These are phyloP conservation scores for Coemansia interrupta DNA, from an alignment of 192 early-diverging fungal species.

Conservation along the genomic window DNA sequence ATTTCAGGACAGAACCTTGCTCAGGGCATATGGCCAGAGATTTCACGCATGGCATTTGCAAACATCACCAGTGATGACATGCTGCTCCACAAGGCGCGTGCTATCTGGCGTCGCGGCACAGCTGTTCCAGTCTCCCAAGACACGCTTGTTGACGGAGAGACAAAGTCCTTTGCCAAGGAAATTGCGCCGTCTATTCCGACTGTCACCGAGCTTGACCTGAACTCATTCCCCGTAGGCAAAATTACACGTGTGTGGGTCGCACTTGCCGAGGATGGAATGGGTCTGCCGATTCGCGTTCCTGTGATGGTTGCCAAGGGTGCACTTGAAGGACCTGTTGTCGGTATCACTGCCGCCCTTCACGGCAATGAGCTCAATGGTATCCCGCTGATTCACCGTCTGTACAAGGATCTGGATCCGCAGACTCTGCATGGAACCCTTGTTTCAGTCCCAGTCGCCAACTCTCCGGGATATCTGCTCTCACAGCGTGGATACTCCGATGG, in stretches of 20 bases:
- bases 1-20: conserved; percentile 29
- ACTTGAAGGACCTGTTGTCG: conserved; percentile 58
- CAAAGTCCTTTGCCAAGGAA: conserved; percentile 4
- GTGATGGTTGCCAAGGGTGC: conserved; percentile 75
- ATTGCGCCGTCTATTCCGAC: conserved; percentile 25
- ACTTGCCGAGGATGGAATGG: conserved; percentile 62
- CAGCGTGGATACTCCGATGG: conserved; percentile 82
- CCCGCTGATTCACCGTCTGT: conserved; percentile 82
- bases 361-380: conserved; percentile 93
- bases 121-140: conserved; percentile 13
- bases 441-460: conserved; percentile 84
- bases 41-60: conserved; percentile 54
- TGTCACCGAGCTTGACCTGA: conserved; percentile 55
- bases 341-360: conserved; percentile 80
- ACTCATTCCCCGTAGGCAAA: conserved; percentile 54
- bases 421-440: conserved; percentile 80
- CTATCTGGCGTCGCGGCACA: conserved; percentile 35
- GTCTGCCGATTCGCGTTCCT: conserved; percentile 61
- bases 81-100: conserved; percentile 54
- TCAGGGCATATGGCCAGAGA: conserved; percentile 55
- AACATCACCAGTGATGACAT: conserved; percentile 57
- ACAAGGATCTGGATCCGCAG: conserved; percentile 70
- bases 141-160: conserved; percentile 2
- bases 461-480: conserved; percentile 75
- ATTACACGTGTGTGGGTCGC: conserved; percentile 61